These are phyloP conservation scores for Cardiospermum halicacabum DNA, from an alignment of 345 rosid species.

Conservation along the genomic window DNA sequence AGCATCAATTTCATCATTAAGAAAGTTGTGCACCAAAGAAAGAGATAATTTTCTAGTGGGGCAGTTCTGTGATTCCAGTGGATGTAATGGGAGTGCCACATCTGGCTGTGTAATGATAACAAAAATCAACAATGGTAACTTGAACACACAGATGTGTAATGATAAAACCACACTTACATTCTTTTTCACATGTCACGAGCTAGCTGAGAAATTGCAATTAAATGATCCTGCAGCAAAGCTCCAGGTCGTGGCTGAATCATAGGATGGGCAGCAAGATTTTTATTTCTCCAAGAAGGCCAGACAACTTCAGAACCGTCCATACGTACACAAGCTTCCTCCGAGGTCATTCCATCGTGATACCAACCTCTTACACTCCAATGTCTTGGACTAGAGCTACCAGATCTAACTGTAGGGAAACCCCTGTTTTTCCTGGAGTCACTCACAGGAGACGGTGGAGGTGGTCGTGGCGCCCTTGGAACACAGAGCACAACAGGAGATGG, in stretches of 20 bases:
- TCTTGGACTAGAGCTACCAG: constrained; percentile 99
- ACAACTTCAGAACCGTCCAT: constrained; percentile 88
- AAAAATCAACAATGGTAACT: constrained; percentile 23
- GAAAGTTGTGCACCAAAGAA: constrained; percentile 62
- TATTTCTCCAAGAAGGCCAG: constrained; percentile 91
- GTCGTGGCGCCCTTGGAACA: constrained; percentile 92
- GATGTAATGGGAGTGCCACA: constrained; percentile 77
- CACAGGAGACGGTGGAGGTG: constrained; percentile 93
- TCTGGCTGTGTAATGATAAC: constrained; percentile 71
- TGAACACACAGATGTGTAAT: constrained; percentile 9
- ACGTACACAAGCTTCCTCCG: constrained; percentile 63
- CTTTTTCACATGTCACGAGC: constrained; percentile 92
- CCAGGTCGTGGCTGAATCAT: constrained; percentile 88
- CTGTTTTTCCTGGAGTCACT: constrained; percentile 80
- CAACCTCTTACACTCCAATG: constrained; percentile 95
- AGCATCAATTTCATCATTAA: constrained; percentile 76
- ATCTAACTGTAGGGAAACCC: constrained; percentile 93
- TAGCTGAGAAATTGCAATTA: constrained; percentile 85
- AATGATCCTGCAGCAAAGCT: constrained; percentile 72
- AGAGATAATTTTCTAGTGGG: constrained; percentile 51
- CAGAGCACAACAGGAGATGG: constrained; percentile 98
- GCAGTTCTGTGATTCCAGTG: constrained; percentile 58
- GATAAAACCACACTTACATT: constrained; percentile 52
- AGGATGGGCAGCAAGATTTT: constrained; percentile 67
- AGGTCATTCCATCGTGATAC: constrained; percentile 65